Evolutionary conservation across 176 grass and related monocot genomes (phyloP), one percentile per base, ranked within the genome.

Genomic region (Melocanna baccifera): DNA sequence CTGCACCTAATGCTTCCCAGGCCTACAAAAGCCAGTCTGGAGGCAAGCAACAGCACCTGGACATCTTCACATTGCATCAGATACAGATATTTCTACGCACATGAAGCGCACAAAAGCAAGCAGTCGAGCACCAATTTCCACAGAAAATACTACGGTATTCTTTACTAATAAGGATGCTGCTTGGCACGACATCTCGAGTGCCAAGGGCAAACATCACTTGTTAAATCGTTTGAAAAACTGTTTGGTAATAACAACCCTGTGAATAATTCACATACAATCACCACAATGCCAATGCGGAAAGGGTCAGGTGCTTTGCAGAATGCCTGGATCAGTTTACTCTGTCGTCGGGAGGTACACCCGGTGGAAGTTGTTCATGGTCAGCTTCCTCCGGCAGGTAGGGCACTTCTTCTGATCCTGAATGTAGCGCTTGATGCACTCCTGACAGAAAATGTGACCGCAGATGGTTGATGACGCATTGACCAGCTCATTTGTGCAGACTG

Each of bases 391-490:
- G 83, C 97, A 99, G 57, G 91, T 94, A 36, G 97, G 97, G 86
- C 97, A 99, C 47, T 91, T 94, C 81, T 99, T 96, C 42, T 89
- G 86, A 48, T 34, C 84, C 78, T 82, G 28, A 62, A 99, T 88
- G 50, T 90, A 67, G 12, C 84, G 36, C 61, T 69, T 88, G 66
- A 99, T 99, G 79, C 97, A 99, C 30, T 51, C 56, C 30, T 86
- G 67, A 73, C 97, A 99, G 82, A 96, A 99, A 81, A 99, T 94
- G 86, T 99, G 97, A 26, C 97, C 97, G 4, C 97, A 99, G 46
- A 77, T 79, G 30, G 97, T 99, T 29, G 97, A 96, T 2, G 97
- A 91, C 3, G 97, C 51, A 26, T 99, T 76, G 0, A 78, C 81
- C 67, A 99, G 51, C 61, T 86, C 43, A 36, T 79, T 88, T 90